phyloP scores from a whole-genome alignment of 495 filamentous ascomycete genomes.

The Penicillium roqueforti region DNA sequence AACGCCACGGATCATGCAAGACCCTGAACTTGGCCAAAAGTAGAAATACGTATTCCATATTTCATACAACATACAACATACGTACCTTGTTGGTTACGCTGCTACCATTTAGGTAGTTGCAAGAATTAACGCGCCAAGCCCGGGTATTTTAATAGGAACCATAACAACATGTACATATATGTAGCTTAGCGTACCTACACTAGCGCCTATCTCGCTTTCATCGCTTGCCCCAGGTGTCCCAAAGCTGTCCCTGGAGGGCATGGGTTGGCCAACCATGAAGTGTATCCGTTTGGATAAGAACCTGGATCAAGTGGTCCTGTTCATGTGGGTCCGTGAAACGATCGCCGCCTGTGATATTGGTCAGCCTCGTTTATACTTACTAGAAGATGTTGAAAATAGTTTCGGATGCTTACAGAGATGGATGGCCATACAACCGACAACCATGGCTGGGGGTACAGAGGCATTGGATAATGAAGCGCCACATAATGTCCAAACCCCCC shows the following conservation, averaged over 20 bases:
- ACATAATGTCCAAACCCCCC: constrained; percentile 25
- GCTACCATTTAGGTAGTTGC: background rate
- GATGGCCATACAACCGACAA: constrained; percentile 26
- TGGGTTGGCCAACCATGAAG: constrained; percentile 27
- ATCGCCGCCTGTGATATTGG: constrained; percentile 18
- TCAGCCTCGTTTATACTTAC: background rate
- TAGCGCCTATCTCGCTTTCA: too few relatives aligned
- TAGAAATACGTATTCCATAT: background rate
- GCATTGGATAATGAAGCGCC: constrained; percentile 24
- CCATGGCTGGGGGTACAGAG: constrained; percentile 24
- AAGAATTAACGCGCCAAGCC: background rate
- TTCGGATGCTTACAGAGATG: constrained; percentile 19
- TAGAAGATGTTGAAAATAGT: background rate
- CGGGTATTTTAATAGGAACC: too few relatives aligned
- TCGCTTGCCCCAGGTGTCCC: constrained; percentile 26
- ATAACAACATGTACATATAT: too few relatives aligned
- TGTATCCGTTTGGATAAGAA: constrained; percentile 17
- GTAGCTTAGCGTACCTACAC: too few relatives aligned
- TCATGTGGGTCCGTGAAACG: constrained; percentile 24
- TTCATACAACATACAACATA: too few relatives aligned
- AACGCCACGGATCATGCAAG: background rate
- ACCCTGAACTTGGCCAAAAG: constrained; percentile 5
- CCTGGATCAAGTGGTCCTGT: constrained; percentile 22
- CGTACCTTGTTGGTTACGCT: background rate
- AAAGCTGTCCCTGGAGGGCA: constrained; percentile 21